Evolutionary conservation across 2,329 filamentous ascomycete species (phyloP).

Genomic region (Xylariaceae sp.): DNA sequence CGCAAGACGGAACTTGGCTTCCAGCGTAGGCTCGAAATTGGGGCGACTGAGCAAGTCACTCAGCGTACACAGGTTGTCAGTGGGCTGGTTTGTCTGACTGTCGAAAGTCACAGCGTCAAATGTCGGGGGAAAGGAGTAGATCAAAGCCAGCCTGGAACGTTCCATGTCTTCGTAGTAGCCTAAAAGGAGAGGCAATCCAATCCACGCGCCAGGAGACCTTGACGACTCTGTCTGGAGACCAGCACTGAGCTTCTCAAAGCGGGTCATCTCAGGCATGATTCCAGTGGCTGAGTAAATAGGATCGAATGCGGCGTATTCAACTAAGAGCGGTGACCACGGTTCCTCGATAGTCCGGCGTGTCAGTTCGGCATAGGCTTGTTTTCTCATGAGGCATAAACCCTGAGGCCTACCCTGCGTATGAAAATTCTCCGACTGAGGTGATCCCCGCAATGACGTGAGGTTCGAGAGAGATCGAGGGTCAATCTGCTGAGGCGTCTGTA

Average conservation of each 20-base stretch:
- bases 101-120: conserved; percentile 56
- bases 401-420: conserved; percentile 33
- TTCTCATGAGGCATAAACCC: conserved; percentile 49
- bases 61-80: conserved; percentile 50
- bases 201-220: conserved; percentile 51
- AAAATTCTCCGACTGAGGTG: conserved; percentile 34
- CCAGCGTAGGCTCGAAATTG: conserved; percentile 59
- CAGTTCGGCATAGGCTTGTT: conserved; percentile 47
- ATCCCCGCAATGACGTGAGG: conserved; percentile 39
- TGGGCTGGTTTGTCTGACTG: conserved; percentile 43
- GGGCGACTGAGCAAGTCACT: conserved; percentile 48
- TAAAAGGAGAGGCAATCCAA: conserved; percentile 55
- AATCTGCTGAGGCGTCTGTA: conserved; percentile 57
- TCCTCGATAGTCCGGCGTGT: conserved; percentile 39
- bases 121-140: conserved; percentile 66
- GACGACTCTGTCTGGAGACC: conserved; percentile 52
- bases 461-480: conserved; percentile 49
- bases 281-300: conserved; percentile 57
- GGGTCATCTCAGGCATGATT: conserved; percentile 59
- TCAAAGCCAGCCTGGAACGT: conserved; percentile 63
- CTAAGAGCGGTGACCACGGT: conserved; percentile 53
- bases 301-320: conserved; percentile 66
- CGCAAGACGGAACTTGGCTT: conserved; percentile 71
- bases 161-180: conserved; percentile 72
- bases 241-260: conserved; percentile 58